phyloP scores from a whole-genome alignment of 177 flowering plant genomes.

The Vitis hybrid region DNA sequence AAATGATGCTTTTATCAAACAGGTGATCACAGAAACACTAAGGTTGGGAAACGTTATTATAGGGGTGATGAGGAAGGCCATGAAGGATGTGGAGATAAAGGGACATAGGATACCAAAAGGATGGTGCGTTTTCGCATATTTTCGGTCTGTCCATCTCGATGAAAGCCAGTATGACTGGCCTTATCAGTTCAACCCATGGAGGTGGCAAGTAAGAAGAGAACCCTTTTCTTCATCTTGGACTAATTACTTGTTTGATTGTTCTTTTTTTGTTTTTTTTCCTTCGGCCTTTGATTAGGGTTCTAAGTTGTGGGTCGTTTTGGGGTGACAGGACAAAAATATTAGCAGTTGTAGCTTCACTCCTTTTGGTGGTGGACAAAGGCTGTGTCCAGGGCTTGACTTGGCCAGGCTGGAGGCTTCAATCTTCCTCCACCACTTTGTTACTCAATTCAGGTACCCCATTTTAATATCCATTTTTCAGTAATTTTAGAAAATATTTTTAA shows the following conservation, averaged over 20 bases:
- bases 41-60: conserved; percentile 86
- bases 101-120: conserved; percentile 81
- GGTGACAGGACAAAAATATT: conserved; percentile 56
- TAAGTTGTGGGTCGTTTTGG: neutral
- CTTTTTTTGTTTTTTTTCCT: neutral
- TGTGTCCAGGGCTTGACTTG: conserved; percentile 91
- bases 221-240: neutral
- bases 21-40: conserved; percentile 93
- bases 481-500: too few species aligned
- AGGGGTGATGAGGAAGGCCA: conserved; percentile 89
- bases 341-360: conserved; percentile 68
- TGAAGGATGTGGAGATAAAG: conserved; percentile 80
- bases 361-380: conserved; percentile 95
- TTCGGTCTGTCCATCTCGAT: conserved; percentile 92
- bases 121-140: conserved; percentile 79
- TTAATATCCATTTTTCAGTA: conserved; percentile 4
- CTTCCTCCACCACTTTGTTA: conserved; percentile 88
- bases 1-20: conserved; percentile 5
- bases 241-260: neutral
- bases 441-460: conserved; percentile 64
- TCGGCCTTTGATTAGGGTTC: too few species aligned
- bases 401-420: conserved; percentile 93
- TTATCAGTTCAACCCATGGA: conserved; percentile 86
- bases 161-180: conserved; percentile 62
- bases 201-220: conserved; percentile 76